Evolutionary conservation across 2,329 filamentous ascomycete species (phyloP), one percentile per base, ranked within the genome.

Genomic region (Davidsoniella neocaledoniae): DNA sequence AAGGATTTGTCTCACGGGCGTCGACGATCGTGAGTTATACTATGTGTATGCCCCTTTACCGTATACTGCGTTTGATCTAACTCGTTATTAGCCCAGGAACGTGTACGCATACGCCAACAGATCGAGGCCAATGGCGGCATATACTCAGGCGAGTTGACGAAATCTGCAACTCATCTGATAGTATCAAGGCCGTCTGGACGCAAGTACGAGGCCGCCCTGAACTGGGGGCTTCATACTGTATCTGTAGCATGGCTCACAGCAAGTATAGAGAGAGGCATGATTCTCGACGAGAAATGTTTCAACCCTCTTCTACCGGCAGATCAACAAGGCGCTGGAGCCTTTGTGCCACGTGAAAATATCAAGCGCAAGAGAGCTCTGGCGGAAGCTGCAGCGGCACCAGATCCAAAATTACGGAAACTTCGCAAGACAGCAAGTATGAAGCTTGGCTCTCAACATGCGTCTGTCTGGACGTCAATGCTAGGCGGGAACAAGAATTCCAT

Each of bases 401-500:
- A 79, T 39, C 72, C 74, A 7, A 79, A 82, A 4, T 77, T 77
- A 54, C 76, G 87, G 56, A 96, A 95, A 66, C 66, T 98, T 56
- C 79, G 91, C 56, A 83, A 88, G 58, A 87, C 85, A 5, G 84
- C 88, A 19, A 95, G 88, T 63, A 79, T 82, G 60, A 90, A 86
- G 61, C 68, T 96, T 29, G 80, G 74, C 52, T 83, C 73, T 46
- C 87, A 95, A 58, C 82, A 80, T 56, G 79, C 88, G 57, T 79
- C 77, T 25, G 73, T 96, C n/a, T 96, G 90, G 90, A 82, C 82
- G 4, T 86, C 93, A 58, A 93, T 98, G 53, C 74, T 91, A 21
- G 78, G 78, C 6, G 50, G 46, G 21, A 45, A 17, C 36, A 52
- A 46, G 33, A 39, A 29, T 7, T n/a, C 47, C 3, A 19, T 37